These are phyloP conservation scores for Capsicum pubescens DNA, from an alignment of 257 asterid species.

Conservation along the genomic window DNA sequence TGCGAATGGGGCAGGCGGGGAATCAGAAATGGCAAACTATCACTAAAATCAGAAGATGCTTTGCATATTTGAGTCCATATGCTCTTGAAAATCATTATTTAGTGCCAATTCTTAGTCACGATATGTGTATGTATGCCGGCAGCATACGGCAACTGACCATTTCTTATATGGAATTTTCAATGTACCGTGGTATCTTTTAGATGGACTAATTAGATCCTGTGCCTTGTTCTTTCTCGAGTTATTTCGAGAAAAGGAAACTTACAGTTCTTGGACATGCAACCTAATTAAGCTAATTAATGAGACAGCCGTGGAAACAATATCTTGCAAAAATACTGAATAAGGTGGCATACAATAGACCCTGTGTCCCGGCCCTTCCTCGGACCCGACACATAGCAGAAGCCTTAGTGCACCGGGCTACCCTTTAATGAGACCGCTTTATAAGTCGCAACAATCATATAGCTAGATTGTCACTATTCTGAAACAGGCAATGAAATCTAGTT, in stretches of 20 bases:
- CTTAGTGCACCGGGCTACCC: too few species aligned
- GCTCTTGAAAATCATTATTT: not conserved
- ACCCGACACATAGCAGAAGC: too few species aligned
- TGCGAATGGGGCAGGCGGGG: not conserved
- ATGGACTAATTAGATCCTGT: not conserved
- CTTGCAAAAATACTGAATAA: too few species aligned
- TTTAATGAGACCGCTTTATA: conserved; percentile 6
- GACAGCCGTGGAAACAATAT: not conserved
- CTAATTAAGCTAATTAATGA: not conserved
- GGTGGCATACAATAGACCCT: too few species aligned
- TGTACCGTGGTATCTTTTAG: not conserved
- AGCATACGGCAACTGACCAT: not conserved
- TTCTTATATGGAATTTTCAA: not conserved
- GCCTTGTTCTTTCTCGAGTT: not conserved
- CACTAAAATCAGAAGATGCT: not conserved
- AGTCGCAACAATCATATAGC: not conserved
- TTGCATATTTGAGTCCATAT: not conserved
- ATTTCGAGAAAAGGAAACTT: not conserved
- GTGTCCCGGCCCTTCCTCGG: too few species aligned
- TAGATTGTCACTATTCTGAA: not conserved
- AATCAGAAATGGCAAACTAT: not conserved
- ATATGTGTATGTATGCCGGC: not conserved
- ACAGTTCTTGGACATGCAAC: not conserved
- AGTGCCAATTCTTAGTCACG: not conserved
- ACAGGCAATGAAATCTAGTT: not conserved